A percentile compares a stretch with the other conserved stretches of the same genome.
These are phyloP conservation scores for Patellaria atrata DNA, from an alignment of 495 filamentous ascomycete species.

Conservation along the genomic window DNA sequence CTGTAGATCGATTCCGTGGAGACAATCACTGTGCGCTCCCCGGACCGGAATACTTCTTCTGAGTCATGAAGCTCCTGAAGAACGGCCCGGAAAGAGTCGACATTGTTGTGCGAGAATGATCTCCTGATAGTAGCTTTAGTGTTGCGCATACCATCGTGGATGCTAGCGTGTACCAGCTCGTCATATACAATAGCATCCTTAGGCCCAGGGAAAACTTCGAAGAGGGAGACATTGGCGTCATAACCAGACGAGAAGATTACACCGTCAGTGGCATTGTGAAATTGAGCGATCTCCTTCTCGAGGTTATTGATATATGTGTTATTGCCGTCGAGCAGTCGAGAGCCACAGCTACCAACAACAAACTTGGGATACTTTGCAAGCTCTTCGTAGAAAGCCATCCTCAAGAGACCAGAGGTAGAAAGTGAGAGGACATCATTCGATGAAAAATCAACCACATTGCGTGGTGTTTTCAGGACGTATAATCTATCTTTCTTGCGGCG, in stretches of 20 bases:
- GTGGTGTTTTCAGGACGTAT: constrained; percentile 15
- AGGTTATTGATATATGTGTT: constrained; percentile 46
- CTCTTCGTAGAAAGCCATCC: constrained; percentile 29
- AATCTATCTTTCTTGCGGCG: background rate
- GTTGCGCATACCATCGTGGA: constrained; percentile 63
- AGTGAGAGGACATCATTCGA: constrained; percentile 51
- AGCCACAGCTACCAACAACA: constrained; percentile 42
- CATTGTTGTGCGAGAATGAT: constrained; percentile 49
- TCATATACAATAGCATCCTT: constrained; percentile 62
- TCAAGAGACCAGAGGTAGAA: constrained; percentile 31
- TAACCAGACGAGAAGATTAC: constrained; percentile 69
- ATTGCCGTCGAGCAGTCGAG: constrained; percentile 56
- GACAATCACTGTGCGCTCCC: constrained; percentile 43
- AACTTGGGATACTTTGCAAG: constrained; percentile 19
- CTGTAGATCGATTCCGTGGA: constrained; percentile 66
- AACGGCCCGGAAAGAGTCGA: constrained; percentile 30
- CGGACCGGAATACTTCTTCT: too few relatives aligned
- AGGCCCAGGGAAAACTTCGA: constrained; percentile 49
- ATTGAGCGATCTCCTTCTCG: constrained; percentile 47
- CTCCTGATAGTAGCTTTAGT: constrained; percentile 37
- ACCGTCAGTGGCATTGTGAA: constrained; percentile 48
- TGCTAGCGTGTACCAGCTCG: constrained; percentile 61
- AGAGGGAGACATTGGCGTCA: constrained; percentile 61
- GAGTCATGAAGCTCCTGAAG: constrained; percentile 25
- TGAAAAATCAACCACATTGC: constrained; percentile 40